Evolutionary conservation across 164 flowering plant species (phyloP).

Genomic region (Protea cynaroides): DNA sequence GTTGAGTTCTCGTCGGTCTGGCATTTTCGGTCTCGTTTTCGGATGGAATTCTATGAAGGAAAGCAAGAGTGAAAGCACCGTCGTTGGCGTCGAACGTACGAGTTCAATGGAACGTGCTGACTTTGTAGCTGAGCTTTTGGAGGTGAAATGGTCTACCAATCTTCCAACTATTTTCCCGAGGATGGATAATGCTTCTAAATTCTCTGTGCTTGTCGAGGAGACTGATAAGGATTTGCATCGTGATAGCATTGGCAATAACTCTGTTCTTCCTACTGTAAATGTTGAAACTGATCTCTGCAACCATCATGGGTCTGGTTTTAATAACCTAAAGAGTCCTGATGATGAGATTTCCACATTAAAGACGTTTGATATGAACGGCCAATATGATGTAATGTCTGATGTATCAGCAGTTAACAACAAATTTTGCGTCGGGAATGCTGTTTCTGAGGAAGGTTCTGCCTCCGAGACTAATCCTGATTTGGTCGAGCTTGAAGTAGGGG

Average conservation of each 20-base stretch:
- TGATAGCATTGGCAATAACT: constrained; percentile 8
- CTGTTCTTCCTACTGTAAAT: not conserved
- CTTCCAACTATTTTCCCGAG: constrained; percentile 25
- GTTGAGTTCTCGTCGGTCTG: constrained; percentile 36
- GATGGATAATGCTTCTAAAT: not conserved
- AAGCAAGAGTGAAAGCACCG: constrained; percentile 22
- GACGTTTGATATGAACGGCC: constrained; percentile 26
- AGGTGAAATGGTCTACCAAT: constrained; percentile 84
- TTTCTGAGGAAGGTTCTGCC: constrained; percentile 1
- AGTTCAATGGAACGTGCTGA: constrained; percentile 77
- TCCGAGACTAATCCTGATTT: constrained; percentile 10
- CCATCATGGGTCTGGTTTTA: constrained; percentile 10
- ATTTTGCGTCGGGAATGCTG: no score
- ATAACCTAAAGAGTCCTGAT: constrained; percentile 10
- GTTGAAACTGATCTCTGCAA: constrained; percentile 11
- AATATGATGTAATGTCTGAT: constrained; percentile 7
- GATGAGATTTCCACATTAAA: constrained; percentile 12
- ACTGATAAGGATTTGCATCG: constrained; percentile 10
- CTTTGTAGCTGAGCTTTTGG: constrained; percentile 84
- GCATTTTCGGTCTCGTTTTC: constrained; percentile 64
- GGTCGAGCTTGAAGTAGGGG: constrained; percentile 13
- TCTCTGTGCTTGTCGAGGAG: constrained; percentile 9
- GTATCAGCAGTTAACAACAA: not conserved
- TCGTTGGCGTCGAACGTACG: constrained; percentile 24
- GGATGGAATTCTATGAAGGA: constrained; percentile 50